These are phyloP conservation scores for Thelephora ganbajun DNA, from an alignment of 768 basidiomycete genomes.

Conservation along the genomic window DNA sequence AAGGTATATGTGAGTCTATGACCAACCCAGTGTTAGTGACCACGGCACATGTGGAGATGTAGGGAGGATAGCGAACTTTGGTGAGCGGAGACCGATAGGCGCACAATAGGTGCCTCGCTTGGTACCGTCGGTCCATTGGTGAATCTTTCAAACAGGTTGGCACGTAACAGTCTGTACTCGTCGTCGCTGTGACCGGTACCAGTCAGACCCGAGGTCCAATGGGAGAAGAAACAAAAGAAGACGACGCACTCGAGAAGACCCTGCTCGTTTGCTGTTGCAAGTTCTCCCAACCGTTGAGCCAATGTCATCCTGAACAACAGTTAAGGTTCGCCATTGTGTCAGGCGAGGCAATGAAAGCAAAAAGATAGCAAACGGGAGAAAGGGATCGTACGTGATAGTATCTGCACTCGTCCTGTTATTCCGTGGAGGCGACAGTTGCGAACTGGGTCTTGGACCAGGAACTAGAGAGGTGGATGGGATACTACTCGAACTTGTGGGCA, in stretches of 20 bases:
- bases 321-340: slow-evolving; percentile 4
- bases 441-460: slow-evolving; percentile 7
- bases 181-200: slow-evolving; percentile 43
- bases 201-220: background rate
- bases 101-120: slow-evolving; percentile 48
- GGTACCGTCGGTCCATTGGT: slow-evolving; percentile 44
- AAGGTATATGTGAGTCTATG: background rate
- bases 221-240: background rate
- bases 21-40: slow-evolving; percentile 3
- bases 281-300: slow-evolving; percentile 69
- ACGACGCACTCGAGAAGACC: slow-evolving; percentile 57
- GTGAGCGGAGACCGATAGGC: slow-evolving; percentile 21
- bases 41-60: slow-evolving; percentile 6
- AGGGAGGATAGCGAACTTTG: slow-evolving; percentile 7
- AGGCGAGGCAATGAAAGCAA: slow-evolving; percentile 8
- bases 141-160: slow-evolving; percentile 74
- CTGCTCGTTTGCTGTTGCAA: slow-evolving; percentile 68
- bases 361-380: background rate
- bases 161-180: slow-evolving; percentile 72
- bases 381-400: slow-evolving; percentile 18
- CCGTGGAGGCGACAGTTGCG: slow-evolving; percentile 6
- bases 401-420: slow-evolving; percentile 16
- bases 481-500: slow-evolving; percentile 4
- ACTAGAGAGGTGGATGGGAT: background rate
- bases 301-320: slow-evolving; percentile 43